These are phyloP conservation scores for Hygrocybe punicea DNA, from an alignment of 768 basidiomycete species.

Conservation along the genomic window DNA sequence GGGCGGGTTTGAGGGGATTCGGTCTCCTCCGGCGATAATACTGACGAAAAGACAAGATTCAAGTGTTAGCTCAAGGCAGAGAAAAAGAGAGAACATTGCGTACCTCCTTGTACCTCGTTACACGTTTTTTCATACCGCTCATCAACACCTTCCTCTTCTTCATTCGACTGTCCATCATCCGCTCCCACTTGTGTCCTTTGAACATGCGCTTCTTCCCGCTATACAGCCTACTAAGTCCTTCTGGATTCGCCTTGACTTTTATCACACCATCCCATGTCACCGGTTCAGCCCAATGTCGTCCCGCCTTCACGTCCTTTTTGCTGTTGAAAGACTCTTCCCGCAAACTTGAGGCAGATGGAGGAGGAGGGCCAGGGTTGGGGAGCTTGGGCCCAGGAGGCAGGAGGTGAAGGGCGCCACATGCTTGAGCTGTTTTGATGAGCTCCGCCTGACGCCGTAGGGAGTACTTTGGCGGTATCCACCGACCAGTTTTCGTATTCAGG, in stretches of 20 bases:
- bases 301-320: background rate
- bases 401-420: conserved; percentile 46
- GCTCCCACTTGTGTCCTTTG: conserved; percentile 90
- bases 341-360: background rate
- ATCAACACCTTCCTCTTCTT: conserved; percentile 54
- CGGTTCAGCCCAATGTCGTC: conserved; percentile 29
- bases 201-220: conserved; percentile 81
- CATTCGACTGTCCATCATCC: conserved; percentile 46
- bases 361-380: background rate
- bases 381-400: conserved; percentile 69
- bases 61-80: background rate
- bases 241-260: conserved; percentile 44
- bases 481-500: conserved; percentile 54
- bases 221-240: conserved; percentile 47
- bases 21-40: conserved; percentile 51
- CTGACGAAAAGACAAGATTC: conserved; percentile 26
- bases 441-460: conserved; percentile 77
- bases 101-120: conserved; percentile 64
- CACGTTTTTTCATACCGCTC: conserved; percentile 66
- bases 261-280: conserved; percentile 47
- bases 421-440: conserved; percentile 67
- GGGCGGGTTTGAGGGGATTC: conserved; percentile 55
- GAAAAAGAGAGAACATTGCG: conserved; percentile 23
- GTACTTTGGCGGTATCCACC: conserved; percentile 68
- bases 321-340: background rate